Base-by-base conservation (phyloP, 805 yeast genomes). In the Starmerella ratchasimensis region DNA sequence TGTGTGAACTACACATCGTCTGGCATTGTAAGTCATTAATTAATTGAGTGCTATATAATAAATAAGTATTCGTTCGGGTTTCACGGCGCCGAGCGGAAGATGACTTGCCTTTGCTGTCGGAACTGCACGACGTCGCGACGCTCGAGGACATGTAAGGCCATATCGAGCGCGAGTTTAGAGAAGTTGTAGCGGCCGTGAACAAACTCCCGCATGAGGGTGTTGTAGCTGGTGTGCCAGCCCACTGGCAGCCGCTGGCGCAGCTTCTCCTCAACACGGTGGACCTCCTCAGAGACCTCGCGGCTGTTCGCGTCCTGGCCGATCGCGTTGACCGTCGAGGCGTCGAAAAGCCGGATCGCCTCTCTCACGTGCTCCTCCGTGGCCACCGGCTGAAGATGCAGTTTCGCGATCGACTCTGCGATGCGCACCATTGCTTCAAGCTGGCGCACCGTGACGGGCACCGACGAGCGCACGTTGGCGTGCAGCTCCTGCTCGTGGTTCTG, bases 311-410 rank as follows among this genome's bases (percentile, higher is more conserved):
- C 75, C 54, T 74, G 77, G 33, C 69, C 72, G 9, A 82, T 88
- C 1, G 98, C 98, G 55, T 86, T 86, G 93, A 90, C 84, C 0
- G 99, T 90, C 1, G 98, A 90, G 0, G 98, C 96, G 43, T 81
- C 81, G 60, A 90, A 90, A 44, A 90, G 64, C 52, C 99, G 65
- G 44, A 90, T 81, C 0, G 97, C 96, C 56, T 90, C 98, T 51
- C 82, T 88, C 21, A 90, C 98, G 55, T 90, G 97, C 46, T 72
- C 77, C 50, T 75, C 90, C 7, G 74, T 70, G 3, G 95, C 97
- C 14, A 83, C 68, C 1, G 96, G 88, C 11, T 78, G 68, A 39
- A 90, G 63, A 39, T 76, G 76, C 41, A 90, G 58, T 58, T 90
- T 90, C 6, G 98, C 98, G 39, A 90, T 63, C 0, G 94, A 72